Evolutionary conservation across 495 filamentous ascomycete species (phyloP).

Genomic region (Aspergillus homomorphus): DNA sequence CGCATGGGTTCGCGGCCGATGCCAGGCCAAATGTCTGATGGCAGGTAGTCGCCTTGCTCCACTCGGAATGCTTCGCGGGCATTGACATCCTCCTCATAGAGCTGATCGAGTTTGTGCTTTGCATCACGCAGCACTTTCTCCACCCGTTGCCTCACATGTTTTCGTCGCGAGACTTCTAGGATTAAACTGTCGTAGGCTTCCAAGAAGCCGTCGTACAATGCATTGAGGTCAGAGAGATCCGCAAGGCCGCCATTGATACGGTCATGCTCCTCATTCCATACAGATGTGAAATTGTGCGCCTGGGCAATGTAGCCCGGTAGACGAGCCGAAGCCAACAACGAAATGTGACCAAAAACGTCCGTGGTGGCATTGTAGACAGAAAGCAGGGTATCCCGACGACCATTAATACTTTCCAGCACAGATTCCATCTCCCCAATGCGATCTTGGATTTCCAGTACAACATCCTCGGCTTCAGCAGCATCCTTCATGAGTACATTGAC

Average conservation of each 20-base stretch:
- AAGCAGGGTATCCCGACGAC: slow-evolving; percentile 48
- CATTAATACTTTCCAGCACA: slow-evolving; percentile 50
- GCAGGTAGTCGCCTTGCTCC: slow-evolving; percentile 82
- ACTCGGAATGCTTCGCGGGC: slow-evolving; percentile 75
- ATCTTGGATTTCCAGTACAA: slow-evolving; percentile 78
- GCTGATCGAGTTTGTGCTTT: slow-evolving; percentile 66
- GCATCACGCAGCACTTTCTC: slow-evolving; percentile 72
- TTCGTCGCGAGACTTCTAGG: slow-evolving; percentile 74
- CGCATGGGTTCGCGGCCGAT: slow-evolving; percentile 57
- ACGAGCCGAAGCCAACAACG: slow-evolving; percentile 58
- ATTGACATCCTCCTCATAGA: slow-evolving; percentile 69
- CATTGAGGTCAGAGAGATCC: slow-evolving; percentile 68
- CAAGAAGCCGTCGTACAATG: slow-evolving; percentile 80
- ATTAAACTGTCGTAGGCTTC: slow-evolving; percentile 80
- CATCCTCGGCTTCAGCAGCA: slow-evolving; percentile 83
- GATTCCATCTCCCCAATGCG: slow-evolving; percentile 73
- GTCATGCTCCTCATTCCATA: slow-evolving; percentile 73
- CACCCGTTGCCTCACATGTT: slow-evolving; percentile 66
- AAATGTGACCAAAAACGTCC: slow-evolving; percentile 62
- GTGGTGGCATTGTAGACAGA: slow-evolving; percentile 52
- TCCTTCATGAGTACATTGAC: slow-evolving; percentile 78
- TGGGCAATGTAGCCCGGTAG: slow-evolving; percentile 67
- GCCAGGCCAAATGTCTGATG: slow-evolving; percentile 86
- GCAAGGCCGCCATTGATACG: slow-evolving; percentile 62
- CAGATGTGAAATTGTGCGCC: slow-evolving; percentile 64